Percentiles rank a stretch among this genome's conserved stretches.
Conservation (phyloP, 2,329 filamentous ascomycete species). For the Pseudofabraea citricarpa region DNA sequence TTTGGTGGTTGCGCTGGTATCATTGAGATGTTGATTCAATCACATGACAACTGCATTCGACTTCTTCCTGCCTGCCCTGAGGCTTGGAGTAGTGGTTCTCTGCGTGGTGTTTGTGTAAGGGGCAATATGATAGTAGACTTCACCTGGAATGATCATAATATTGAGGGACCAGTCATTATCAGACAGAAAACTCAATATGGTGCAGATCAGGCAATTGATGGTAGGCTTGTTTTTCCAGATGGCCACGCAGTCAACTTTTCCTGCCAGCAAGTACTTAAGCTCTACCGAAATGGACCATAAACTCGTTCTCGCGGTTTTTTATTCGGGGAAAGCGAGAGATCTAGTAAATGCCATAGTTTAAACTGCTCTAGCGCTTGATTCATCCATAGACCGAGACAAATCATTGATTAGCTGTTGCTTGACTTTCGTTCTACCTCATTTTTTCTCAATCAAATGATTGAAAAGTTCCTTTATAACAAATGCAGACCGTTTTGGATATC, state of each 20-base stretch:
- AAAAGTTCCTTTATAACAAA: constrained; percentile 67
- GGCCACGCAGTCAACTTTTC: constrained; percentile 3
- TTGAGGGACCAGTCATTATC: constrained; percentile 15
- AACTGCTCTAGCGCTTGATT: too few species aligned
- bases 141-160: constrained; percentile 26
- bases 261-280: neutral
- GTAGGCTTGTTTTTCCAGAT: constrained; percentile 11
- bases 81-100: constrained; percentile 29
- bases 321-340: too few species aligned
- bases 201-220: constrained; percentile 3
- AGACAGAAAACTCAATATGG: constrained; percentile 6
- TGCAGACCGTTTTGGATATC: constrained; percentile 79
- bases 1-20: constrained; percentile 43
- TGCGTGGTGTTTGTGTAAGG: constrained; percentile 30
- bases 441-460: constrained; percentile 61
- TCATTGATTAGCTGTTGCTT: neutral
- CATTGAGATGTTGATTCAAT: constrained; percentile 39
- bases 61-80: constrained; percentile 34
- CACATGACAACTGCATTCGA: constrained; percentile 27
- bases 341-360: too few species aligned
- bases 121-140: constrained; percentile 34
- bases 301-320: too few species aligned
- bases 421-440: constrained; percentile 11
- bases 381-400: too few species aligned
- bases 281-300: neutral